phyloP scores from a whole-genome alignment of 176 grass and related monocot genomes.

The Bothriochloa decipiens region DNA sequence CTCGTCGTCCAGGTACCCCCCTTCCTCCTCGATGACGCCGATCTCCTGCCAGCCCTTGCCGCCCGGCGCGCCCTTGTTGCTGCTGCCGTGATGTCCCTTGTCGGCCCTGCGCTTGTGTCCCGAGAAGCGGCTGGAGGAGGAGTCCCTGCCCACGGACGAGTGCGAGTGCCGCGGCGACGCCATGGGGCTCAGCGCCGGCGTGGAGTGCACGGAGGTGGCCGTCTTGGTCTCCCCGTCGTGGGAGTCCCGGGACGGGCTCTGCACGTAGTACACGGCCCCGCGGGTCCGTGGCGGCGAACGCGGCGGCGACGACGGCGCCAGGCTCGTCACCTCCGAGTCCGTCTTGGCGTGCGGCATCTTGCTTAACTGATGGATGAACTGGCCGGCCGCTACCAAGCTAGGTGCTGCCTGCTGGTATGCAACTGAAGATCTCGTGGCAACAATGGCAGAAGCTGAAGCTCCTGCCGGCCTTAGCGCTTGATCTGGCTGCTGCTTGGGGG shows the following conservation, averaged over 20 bases:
- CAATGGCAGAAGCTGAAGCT: no score
- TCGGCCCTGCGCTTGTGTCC: slow-evolving; percentile 26
- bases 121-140: slow-evolving; percentile 85
- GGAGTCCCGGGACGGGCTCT: slow-evolving; percentile 92
- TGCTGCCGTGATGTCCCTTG: not conserved
- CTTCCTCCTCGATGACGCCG: slow-evolving; percentile 83
- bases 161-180: slow-evolving; percentile 78
- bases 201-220: slow-evolving; percentile 76
- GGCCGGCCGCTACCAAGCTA: no score
- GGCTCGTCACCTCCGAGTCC: slow-evolving; percentile 93
- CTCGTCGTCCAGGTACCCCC: slow-evolving; percentile 46
- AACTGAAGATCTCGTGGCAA: no score
- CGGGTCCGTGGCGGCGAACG: slow-evolving; percentile 53
- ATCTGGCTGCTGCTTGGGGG: no score
- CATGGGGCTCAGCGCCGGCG: slow-evolving; percentile 69
- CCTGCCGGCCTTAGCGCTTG: not conserved
- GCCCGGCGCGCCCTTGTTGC: slow-evolving; percentile 47
- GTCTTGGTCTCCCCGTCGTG: slow-evolving; percentile 85
- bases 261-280: slow-evolving; percentile 73
- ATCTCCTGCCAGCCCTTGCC: slow-evolving; percentile 73
- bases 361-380: not conserved
- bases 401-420: no score
- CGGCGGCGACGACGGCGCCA: slow-evolving; percentile 72
- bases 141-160: slow-evolving; percentile 73
- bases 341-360: slow-evolving; percentile 85